Evolutionary conservation across 2,329 filamentous ascomycete species (phyloP).

Genomic region (Aphanocladium album): DNA sequence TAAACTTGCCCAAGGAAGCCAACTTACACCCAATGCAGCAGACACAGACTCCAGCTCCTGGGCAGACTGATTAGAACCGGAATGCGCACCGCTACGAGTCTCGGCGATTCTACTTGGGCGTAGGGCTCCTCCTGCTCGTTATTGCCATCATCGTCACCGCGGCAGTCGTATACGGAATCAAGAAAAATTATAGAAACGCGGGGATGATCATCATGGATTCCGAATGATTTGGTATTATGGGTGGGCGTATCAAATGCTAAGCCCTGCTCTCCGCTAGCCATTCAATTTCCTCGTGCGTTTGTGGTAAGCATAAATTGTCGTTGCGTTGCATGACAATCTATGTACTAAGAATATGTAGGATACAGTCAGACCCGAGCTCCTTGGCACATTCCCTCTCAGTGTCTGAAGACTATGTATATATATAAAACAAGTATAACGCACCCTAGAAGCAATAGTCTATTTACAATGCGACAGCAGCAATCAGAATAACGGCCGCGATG

Average conservation of each 20-base stretch:
- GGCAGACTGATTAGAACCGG: background rate
- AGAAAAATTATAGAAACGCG: background rate
- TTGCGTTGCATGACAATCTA: background rate
- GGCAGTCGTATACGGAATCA: conserved; percentile 15
- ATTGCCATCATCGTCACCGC: conserved; percentile 21
- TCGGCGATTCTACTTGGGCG: conserved; percentile 21
- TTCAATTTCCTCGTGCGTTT: background rate
- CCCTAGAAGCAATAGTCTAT: background rate
- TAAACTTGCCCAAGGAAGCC: too few relatives aligned
- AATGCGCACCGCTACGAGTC: background rate
- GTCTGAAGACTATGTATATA: background rate
- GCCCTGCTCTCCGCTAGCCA: background rate
- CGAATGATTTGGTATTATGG: background rate
- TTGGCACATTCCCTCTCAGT: background rate
- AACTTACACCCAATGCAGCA: background rate
- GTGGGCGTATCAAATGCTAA: background rate
- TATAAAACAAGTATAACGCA: conserved; percentile 4
- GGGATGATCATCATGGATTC: background rate
- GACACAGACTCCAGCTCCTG: background rate
- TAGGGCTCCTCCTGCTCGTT: conserved; percentile 20
- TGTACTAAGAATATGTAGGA: background rate
- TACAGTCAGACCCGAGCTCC: background rate
- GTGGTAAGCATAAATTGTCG: background rate
- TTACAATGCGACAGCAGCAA: conserved; percentile 22
- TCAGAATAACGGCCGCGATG: conserved; percentile 25